These are phyloP conservation scores for Didymellaceae sp. DNA, from an alignment of 2,329 filamentous ascomycete genomes.

Conservation along the genomic window DNA sequence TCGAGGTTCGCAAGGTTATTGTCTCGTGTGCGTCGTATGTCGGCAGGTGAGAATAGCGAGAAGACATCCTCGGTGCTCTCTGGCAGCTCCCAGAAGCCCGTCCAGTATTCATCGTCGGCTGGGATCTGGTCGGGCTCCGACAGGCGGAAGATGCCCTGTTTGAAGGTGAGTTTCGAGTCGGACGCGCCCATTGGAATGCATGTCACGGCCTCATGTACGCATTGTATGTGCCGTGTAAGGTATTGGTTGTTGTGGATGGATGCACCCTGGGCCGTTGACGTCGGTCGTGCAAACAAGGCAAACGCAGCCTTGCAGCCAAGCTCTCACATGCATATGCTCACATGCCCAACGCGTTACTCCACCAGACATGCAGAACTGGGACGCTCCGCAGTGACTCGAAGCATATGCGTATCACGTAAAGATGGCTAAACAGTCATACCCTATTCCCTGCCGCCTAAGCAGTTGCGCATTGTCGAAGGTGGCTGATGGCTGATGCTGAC, in stretches of 20 bases:
- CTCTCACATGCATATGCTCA: conserved; percentile 2
- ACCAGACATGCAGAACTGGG: background rate
- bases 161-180: conserved; percentile 98
- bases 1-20: conserved; percentile 85
- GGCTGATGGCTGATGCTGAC: conserved; percentile 5
- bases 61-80: conserved; percentile 97
- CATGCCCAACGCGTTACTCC: background rate
- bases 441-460: background rate
- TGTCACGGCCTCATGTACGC: conserved; percentile 38
- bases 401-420: background rate
- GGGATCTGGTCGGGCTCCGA: conserved; percentile 90
- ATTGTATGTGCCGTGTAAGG: conserved; percentile 9
- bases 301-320: conserved; percentile 9
- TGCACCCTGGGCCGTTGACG: conserved; percentile 21
- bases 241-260: conserved; percentile 8
- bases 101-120: conserved; percentile 90
- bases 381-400: background rate
- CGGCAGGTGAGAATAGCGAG: conserved; percentile 83
- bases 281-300: conserved; percentile 33
- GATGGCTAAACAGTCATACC: background rate
- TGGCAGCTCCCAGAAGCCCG: conserved; percentile 95
- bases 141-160: conserved; percentile 95
- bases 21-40: conserved; percentile 85
- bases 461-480: background rate
- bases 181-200: conserved; percentile 83